A percentile compares a stretch with the other conserved stretches of the same genome.
Conservation (phyloP, 2,329 filamentous ascomycete species). For the Periconia macrospinosa region DNA sequence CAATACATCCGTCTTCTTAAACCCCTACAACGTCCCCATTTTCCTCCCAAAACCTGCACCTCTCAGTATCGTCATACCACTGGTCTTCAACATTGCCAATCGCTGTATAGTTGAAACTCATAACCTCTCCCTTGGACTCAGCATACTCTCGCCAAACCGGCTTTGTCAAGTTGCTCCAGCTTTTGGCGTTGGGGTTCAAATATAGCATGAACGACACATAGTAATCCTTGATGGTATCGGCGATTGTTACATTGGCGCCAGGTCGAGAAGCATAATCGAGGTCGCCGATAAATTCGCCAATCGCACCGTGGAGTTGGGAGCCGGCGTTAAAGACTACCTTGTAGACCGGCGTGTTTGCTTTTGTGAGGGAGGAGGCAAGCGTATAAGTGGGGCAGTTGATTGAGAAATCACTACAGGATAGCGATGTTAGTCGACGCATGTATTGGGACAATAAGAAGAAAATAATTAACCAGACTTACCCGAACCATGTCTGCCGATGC, state of each 20-base stretch:
- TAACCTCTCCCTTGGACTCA: slow-evolving; percentile 2
- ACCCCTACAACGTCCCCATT: slow-evolving; percentile 10
- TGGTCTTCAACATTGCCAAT: slow-evolving; percentile 8
- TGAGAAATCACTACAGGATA: slow-evolving; percentile 32
- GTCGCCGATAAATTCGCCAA: slow-evolving; percentile 21
- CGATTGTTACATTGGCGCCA: slow-evolving; percentile 33
- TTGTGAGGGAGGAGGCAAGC: slow-evolving; percentile 28
- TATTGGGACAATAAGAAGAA: neutral
- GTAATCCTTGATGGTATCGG: slow-evolving; percentile 36
- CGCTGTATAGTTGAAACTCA: slow-evolving; percentile 12
- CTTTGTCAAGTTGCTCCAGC: slow-evolving; percentile 19
- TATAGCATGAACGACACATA: slow-evolving; percentile 36
- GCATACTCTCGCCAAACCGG: slow-evolving; percentile 34
- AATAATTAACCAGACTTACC: slow-evolving; percentile 14
- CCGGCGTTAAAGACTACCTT: slow-evolving; percentile 43
- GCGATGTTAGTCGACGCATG: neutral
- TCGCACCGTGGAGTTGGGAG: slow-evolving; percentile 35
- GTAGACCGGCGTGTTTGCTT: slow-evolving; percentile 24
- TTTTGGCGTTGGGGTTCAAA: slow-evolving; percentile 36
- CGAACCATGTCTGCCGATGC: slow-evolving; percentile 42
- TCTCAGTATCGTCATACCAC: slow-evolving; percentile 9
- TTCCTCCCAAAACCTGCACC: slow-evolving; percentile 9
- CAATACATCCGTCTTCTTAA: neutral
- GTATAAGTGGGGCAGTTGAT: slow-evolving; percentile 41
- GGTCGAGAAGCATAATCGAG: slow-evolving; percentile 10